These are phyloP conservation scores for Quercus phellos DNA, from an alignment of 331 rosid species.

Conservation along the genomic window DNA sequence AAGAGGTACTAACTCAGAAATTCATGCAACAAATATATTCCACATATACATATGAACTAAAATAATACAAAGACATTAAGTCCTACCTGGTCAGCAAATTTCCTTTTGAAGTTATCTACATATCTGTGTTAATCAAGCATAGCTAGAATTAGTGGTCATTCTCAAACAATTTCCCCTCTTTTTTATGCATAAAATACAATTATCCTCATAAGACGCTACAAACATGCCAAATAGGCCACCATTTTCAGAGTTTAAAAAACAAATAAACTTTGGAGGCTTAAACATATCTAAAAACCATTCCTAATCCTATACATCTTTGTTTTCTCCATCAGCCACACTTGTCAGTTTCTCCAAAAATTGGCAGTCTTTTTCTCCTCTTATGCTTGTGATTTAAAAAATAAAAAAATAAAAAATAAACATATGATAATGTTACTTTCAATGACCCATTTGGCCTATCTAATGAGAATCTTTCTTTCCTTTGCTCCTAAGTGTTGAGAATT, in stretches of 20 bases:
- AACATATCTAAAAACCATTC: neutral
- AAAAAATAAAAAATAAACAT: neutral
- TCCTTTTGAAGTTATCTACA: conserved; percentile 48
- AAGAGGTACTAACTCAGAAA: conserved; percentile 9
- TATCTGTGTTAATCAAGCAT: conserved; percentile 48
- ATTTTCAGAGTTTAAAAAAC: conserved; percentile 4
- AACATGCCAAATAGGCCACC: conserved; percentile 10
- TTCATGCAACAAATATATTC: conserved; percentile 4
- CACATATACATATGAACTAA: neutral
- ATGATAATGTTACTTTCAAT: neutral
- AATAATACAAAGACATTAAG: neutral
- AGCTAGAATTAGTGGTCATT: conserved; percentile 34
- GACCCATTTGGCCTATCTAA: neutral
- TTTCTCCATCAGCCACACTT: neutral
- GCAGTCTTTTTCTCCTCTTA: neutral
- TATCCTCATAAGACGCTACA: conserved; percentile 5
- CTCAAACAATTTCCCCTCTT: conserved; percentile 15
- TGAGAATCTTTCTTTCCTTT: too few species aligned
- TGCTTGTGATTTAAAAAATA: neutral
- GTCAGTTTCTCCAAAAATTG: conserved; percentile 4
- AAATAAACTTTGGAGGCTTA: neutral
- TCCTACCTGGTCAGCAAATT: conserved; percentile 65
- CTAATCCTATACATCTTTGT: conserved; percentile 5
- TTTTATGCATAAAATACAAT: conserved; percentile 15
- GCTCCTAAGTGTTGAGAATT: too few species aligned